Base-by-base conservation (phyloP, 2,329 filamentous ascomycete genomes). In the Gnomoniopsis smithogilvyi region DNA sequence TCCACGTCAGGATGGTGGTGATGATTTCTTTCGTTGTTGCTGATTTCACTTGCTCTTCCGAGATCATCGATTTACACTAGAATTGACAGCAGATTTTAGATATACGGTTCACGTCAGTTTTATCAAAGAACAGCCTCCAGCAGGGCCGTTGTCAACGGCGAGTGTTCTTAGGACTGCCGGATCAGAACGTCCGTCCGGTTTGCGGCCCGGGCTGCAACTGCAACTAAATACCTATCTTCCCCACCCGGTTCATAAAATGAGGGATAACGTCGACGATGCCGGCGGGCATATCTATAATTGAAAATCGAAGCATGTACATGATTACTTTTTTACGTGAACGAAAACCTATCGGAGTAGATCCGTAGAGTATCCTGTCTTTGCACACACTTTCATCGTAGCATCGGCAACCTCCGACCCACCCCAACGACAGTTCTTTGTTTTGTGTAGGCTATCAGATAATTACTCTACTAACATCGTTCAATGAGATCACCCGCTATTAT, bases 121-220 rank as follows among this genome's bases (percentile, higher is more conserved):
- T 59, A 59, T 59, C 56, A 49, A 24, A 3, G 36, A 38, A 21
- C 41, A 24, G 46, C 49, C 36, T 30, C 26, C 48, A 51, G 12
- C 26, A 49, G 15, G 12, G n/a, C 48, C 26, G 48, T 7, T 51
- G 3, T 26, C 17, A n/a, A 51, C 50, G 54, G 36, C 50, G 50
- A 49, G 26, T 45, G 14, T 53, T 22, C 26, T 38, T n/a, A 24
- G 22, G 38, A n/a, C 38, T 36, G 46, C 55, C 58, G 48, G 26
- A 30, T 6, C 34, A 46, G 22, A 14, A 21, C 30, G 17, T 6
- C 3, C 41, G 30, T 50, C 46, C 47, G 53, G 26, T 51, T 26
- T 47, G n/a, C 56, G 54, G 41, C 54, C 50, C 26, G 22, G 26
- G 26, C 26, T 30, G 26, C 26, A 8, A 30, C 24, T 54, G 45